Evolutionary conservation across 495 filamentous ascomycete genomes (phyloP), one percentile per base, ranked within the genome.

Genomic region (Tuber melanosporum): DNA sequence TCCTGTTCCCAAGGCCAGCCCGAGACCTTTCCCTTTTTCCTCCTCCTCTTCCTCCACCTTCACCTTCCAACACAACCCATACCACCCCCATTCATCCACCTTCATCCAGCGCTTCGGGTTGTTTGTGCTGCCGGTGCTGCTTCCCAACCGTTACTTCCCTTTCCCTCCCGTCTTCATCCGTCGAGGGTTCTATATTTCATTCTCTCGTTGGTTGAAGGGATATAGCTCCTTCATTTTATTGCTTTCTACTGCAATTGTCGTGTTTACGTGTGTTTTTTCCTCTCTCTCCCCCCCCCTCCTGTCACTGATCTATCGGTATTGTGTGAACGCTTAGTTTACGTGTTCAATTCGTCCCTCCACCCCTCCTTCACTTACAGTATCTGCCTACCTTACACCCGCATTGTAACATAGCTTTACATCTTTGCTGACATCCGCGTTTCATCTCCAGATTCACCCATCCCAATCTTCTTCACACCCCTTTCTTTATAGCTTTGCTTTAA

Each of bases 81-180:
- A 39, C 79, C 57, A 73, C 73, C 77, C 66, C 74, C 79, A 66
- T 42, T 78, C 74, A 66, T 36, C 57, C 75, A 77, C 78, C 66
- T 42, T 78, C 78, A 36, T 26, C 57, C 75, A 77, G 75, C 47
- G 74, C 66, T 80, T 79, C 79, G 78, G 57, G 78, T 80, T 80
- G 57, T 66, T 80, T 80, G 78, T 77, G 74, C 71, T 80, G 77
- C 77, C 73, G 78, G 78, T 74, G 78, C 71, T 80, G 14, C 74
- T 76, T 76, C 74, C 71, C 44, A 66, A 42, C 71, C 73, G 71
- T 76, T 76, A 71, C 73, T 73, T 79, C 46, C 62, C 79, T 66
- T 71, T 80, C 73, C 77, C 57, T 66, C 57, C 57, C 71, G 77
- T 77, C 78, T 73, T 44, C 79, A 74, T 66, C 57, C 57, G 52